phyloP scores from a whole-genome alignment of 2,329 filamentous ascomycete species.

The Arachnomyces sp. region DNA sequence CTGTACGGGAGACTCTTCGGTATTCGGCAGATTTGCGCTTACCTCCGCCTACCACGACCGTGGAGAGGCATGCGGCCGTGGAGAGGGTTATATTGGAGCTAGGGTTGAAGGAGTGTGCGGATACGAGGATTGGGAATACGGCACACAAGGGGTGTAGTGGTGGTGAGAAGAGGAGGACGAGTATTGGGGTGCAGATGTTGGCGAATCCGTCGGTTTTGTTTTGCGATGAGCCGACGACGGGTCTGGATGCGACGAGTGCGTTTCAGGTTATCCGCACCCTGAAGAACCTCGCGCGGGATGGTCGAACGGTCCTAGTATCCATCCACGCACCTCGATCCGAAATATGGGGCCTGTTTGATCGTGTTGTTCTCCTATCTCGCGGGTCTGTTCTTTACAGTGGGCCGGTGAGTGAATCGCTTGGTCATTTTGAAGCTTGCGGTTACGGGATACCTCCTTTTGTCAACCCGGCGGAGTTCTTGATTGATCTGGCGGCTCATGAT shows the following conservation, averaged over 20 bases:
- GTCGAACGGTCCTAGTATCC: constrained; percentile 63
- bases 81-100: constrained; percentile 71
- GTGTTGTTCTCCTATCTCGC: constrained; percentile 59
- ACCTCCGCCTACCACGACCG: constrained; percentile 52
- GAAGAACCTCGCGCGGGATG: constrained; percentile 59
- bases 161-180: constrained; percentile 68
- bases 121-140: constrained; percentile 65
- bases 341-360: constrained; percentile 72
- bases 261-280: constrained; percentile 65
- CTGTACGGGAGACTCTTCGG: constrained; percentile 64
- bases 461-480: constrained; percentile 69
- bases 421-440: constrained; percentile 57
- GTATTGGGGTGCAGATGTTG: constrained; percentile 71
- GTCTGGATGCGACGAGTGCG: constrained; percentile 68
- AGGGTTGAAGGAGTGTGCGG: constrained; percentile 67
- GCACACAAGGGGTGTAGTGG: constrained; percentile 69
- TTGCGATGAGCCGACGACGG: constrained; percentile 72
- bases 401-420: constrained; percentile 47
- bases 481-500: constrained; percentile 68
- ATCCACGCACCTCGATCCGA: constrained; percentile 73
- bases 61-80: constrained; percentile 57
- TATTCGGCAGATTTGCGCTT: constrained; percentile 68
- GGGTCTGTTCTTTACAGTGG: constrained; percentile 65
- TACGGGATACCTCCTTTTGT: constrained; percentile 62
- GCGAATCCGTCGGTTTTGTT: constrained; percentile 71